Evolutionary conservation across 345 rosid species (phyloP).

Genomic region (Anastatica hierochuntica): DNA sequence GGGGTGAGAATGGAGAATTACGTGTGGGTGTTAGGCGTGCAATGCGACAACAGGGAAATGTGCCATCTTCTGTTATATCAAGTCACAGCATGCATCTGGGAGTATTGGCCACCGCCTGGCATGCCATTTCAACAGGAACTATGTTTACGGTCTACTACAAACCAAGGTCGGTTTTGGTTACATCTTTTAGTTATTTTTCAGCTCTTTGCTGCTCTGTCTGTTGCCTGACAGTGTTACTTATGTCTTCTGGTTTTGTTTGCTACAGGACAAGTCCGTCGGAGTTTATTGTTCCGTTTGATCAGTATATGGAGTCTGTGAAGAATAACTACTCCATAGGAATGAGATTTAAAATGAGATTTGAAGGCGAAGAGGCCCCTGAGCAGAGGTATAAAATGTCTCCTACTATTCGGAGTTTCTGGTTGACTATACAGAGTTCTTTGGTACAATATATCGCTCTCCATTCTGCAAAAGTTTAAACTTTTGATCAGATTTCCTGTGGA

Average conservation of each 20-base stretch:
- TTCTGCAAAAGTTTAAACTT: neutral
- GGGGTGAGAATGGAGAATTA: neutral
- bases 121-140: constrained; percentile 83
- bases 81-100: constrained; percentile 99
- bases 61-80: constrained; percentile 95
- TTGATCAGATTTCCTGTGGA: neutral
- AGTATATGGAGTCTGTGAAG: constrained; percentile 61
- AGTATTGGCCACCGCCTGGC: constrained; percentile 97
- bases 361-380: constrained; percentile 89
- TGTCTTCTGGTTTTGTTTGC: constrained; percentile 2
- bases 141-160: constrained; percentile 95
- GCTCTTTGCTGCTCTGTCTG: neutral
- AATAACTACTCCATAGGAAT: constrained; percentile 58
- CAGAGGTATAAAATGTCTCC: constrained; percentile 45
- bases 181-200: neutral
- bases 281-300: constrained; percentile 76
- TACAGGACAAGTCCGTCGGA: constrained; percentile 77
- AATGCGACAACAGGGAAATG: constrained; percentile 77
- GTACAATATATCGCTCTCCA: neutral
- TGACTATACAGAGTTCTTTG: no score
- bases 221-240: neutral
- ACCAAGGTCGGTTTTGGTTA: constrained; percentile 74
- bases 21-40: neutral
- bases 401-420: no score
- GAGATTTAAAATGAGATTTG: constrained; percentile 90